Conservation (phyloP, 2,329 filamentous ascomycete genomes). For the Chaetomiaceae sp. region DNA sequence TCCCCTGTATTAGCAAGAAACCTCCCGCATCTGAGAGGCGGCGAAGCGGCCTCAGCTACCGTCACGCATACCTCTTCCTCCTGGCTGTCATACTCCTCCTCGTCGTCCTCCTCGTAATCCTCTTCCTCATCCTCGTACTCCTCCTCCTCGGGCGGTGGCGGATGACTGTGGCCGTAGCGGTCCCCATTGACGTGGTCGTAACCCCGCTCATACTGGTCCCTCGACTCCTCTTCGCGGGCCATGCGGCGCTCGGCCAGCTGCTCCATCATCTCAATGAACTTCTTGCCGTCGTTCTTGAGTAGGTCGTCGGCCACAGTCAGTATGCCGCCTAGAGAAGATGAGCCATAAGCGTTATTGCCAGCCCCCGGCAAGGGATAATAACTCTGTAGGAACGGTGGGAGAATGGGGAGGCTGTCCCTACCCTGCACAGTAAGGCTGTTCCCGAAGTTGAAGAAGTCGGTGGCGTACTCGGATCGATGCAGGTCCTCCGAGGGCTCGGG, state of each 20-base stretch:
- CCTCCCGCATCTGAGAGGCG: background rate
- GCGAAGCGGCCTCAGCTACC: background rate
- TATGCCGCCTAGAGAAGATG: conserved; percentile 71
- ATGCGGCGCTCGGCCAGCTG: conserved; percentile 95
- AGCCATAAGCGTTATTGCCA: conserved; percentile 27
- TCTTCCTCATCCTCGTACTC: conserved; percentile 66
- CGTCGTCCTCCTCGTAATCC: conserved; percentile 47
- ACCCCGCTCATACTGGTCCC: conserved; percentile 53
- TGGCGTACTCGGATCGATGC: conserved; percentile 59
- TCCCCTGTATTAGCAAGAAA: conserved; percentile 20
- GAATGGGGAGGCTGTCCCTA: conserved; percentile 44
- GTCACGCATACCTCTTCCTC: conserved; percentile 75
- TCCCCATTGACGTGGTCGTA: conserved; percentile 54
- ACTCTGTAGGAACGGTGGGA: conserved; percentile 30
- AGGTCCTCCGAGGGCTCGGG: conserved; percentile 42
- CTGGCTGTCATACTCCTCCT: conserved; percentile 58
- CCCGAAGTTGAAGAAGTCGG: conserved; percentile 95
- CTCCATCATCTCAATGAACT: conserved; percentile 99
- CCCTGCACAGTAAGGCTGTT: conserved; percentile 93
- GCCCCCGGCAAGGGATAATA: conserved; percentile 24
- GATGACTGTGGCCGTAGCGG: conserved; percentile 62
- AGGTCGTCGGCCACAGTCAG: conserved; percentile 97
- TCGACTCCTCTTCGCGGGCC: conserved; percentile 90
- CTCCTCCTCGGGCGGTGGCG: conserved; percentile 69
- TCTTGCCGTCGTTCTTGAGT: conserved; percentile 97